Conservation (phyloP, 1,284 basidiomycete genomes). For the Cutaneotrichosporon arboriforme region DNA sequence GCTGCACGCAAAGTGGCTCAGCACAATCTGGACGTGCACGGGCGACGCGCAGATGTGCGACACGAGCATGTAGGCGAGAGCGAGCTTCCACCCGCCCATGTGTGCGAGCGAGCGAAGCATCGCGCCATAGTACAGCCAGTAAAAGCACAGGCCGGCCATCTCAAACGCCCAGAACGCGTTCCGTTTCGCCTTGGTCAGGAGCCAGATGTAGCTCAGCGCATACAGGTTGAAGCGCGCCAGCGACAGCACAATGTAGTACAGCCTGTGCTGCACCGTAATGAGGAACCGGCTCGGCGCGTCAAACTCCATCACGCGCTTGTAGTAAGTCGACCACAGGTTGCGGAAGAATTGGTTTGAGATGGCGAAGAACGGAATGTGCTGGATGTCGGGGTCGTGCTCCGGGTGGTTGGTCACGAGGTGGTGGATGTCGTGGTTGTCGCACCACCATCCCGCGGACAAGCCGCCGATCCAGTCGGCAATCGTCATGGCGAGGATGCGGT, state of each 20-base stretch:
- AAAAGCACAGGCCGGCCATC: conserved; percentile 50
- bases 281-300: conserved; percentile 65
- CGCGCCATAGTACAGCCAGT: conserved; percentile 53
- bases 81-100: conserved; percentile 37
- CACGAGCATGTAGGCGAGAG: conserved; percentile 52
- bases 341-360: conserved; percentile 81
- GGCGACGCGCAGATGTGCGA: conserved; percentile 54
- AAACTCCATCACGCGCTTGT: conserved; percentile 79
- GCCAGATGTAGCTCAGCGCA: conserved; percentile 73
- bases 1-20: conserved; percentile 96
- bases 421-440: conserved; percentile 94
- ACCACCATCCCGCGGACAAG: conserved; percentile 96
- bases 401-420: conserved; percentile 97
- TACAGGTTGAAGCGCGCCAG: conserved; percentile 97
- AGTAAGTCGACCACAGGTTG: conserved; percentile 88
- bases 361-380: conserved; percentile 95
- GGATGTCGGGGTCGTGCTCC: conserved; percentile 81
- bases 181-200: conserved; percentile 53
- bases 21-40: conserved; percentile 68
- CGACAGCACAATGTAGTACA: conserved; percentile 88
- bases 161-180: conserved; percentile 49
- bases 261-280: conserved; percentile 76
- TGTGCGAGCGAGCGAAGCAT: conserved; percentile 48
- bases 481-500: conserved; percentile 74
- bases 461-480: conserved; percentile 75